Evolutionary conservation across 2,329 filamentous ascomycete species (phyloP), one percentile per base, ranked within the genome.

Genomic region (Talaromyces sp.): DNA sequence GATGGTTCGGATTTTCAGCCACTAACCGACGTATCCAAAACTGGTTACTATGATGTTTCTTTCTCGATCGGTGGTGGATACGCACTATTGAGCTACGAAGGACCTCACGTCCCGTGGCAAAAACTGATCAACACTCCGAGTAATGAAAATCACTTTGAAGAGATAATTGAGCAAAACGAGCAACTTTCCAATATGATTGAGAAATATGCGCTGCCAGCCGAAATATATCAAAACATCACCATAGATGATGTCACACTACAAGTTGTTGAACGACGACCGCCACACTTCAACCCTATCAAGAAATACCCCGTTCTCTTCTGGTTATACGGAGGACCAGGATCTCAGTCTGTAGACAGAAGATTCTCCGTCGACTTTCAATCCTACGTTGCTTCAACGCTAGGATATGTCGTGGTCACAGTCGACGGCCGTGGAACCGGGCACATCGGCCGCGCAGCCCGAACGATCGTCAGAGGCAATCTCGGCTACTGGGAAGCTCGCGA

Each of bases 291-390:
- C 75, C 82, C 87, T 19, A 88, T 88, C 71, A 93, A 91, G 79
- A 88, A 91, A 74, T 98, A 99, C 71, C 95, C 95, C 0, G 93
- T 99, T 1, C 85, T 99, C 4, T 99, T 99, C 83, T 90, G 91
- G 73, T 89, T 97, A 66, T 99, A 99, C 81, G 94, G 92, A 27
- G 95, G 95, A 0, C 95, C 95, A 0, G 92, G 91, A n/a, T 97
- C 93, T 19, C 96, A 99, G 76, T 86, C 86, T 7, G 95, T 99
- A 1, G 84, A 86, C 71, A 93, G 94, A 75, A 85, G 79, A 64
- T 99, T 97, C 79, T 78, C 77, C 10, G 88, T 99, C 66, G 91
- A 97, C 75, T 99, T 96, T 76, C 92, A 98, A 75, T 86, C 92
- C 6, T 98, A 95, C 74, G 82, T 97, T 49, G 93, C 95, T 36